phyloP scores from a whole-genome alignment of 768 basidiomycete genomes.

The Serendipita sp. region DNA sequence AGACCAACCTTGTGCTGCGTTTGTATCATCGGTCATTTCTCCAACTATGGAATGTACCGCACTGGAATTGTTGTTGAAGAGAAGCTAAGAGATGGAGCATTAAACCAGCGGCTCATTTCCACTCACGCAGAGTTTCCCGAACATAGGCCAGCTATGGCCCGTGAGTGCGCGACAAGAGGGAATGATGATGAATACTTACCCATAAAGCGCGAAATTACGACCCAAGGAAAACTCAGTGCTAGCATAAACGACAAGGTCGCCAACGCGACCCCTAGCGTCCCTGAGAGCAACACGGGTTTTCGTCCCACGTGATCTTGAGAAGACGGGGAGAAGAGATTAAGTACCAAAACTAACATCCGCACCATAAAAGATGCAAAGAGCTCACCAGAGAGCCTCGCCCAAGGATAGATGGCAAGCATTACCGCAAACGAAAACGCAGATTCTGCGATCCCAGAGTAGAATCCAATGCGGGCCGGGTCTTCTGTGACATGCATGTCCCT shows the following conservation, averaged over 20 bases:
- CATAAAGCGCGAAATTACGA: conserved; percentile 36
- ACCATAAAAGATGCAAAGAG: neutral
- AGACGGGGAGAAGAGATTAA: conserved; percentile 44
- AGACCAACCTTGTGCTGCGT: conserved; percentile 12
- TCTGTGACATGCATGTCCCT: conserved; percentile 10
- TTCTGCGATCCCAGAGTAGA: conserved; percentile 55
- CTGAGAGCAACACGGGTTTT: conserved; percentile 43
- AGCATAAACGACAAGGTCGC: conserved; percentile 42
- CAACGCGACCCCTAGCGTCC: conserved; percentile 23
- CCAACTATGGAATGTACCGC: conserved; percentile 26
- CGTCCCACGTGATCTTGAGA: conserved; percentile 54
- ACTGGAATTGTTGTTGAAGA: conserved; percentile 7
- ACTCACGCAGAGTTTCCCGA: conserved; percentile 41
- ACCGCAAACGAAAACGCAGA: conserved; percentile 14
- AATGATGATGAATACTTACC: conserved; percentile 22
- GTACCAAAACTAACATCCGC: neutral
- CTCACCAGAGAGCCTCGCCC: conserved; percentile 33
- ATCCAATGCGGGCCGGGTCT: conserved; percentile 28
- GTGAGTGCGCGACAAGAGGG: neutral
- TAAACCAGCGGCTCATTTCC: neutral
- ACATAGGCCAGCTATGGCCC: conserved; percentile 37
- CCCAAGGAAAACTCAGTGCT: conserved; percentile 32
- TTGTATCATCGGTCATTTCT: conserved; percentile 17
- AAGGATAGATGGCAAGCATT: neutral
- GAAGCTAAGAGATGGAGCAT: neutral